Conservation (phyloP, 148 eudicot species). For the Simmondsia chinensis region DNA sequence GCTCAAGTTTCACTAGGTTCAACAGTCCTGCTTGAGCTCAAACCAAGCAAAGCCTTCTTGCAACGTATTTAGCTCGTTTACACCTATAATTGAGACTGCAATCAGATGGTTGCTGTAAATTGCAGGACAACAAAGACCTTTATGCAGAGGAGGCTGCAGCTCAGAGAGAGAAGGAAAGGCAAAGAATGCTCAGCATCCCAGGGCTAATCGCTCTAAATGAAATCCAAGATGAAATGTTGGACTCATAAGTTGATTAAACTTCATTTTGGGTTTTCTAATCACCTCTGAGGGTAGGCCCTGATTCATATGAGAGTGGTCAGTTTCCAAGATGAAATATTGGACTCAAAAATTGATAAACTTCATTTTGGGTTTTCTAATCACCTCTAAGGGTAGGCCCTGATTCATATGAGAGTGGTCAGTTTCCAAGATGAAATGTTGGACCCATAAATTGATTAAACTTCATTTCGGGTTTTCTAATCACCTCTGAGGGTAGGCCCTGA, state of each 20-base stretch:
- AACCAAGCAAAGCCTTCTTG: too few species aligned
- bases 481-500: too few species aligned
- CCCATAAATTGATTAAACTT: constrained; percentile 23
- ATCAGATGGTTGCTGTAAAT: background rate
- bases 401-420: too few species aligned
- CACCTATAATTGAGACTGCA: background rate
- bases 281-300: too few species aligned
- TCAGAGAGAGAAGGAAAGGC: constrained; percentile 85
- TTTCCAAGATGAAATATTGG: constrained; percentile 94
- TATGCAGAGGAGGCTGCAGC: constrained; percentile 98
- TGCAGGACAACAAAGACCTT: constrained; percentile 97
- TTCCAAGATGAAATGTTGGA: constrained; percentile 96
- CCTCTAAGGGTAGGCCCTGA: too few species aligned
- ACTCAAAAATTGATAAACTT: constrained; percentile 29
- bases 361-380: background rate
- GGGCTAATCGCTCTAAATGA: constrained; percentile 95
- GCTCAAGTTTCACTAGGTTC: too few species aligned
- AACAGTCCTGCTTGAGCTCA: too few species aligned
- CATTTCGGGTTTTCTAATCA: background rate
- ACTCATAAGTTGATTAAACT: constrained; percentile 30
- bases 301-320: too few species aligned
- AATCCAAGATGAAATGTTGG: constrained; percentile 94
- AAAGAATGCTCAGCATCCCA: constrained; percentile 75
- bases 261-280: background rate
- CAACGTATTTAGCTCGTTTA: too few species aligned